Evolutionary conservation across 2,329 filamentous ascomycete genomes (phyloP).

Genomic region (Cladosporium cucumerinum): DNA sequence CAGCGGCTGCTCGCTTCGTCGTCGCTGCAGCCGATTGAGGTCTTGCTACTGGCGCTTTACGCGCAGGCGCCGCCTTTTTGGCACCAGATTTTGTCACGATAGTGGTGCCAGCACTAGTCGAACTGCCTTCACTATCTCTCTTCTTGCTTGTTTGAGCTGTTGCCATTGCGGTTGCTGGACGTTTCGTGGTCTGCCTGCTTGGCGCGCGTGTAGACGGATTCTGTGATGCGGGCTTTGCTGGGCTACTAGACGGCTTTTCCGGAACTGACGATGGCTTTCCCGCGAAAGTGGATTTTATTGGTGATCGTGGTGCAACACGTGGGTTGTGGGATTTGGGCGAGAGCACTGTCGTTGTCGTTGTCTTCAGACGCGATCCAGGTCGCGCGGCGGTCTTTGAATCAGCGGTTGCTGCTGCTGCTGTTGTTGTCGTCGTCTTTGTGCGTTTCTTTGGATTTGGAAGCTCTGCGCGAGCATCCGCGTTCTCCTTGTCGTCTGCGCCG

Average conservation of each 20-base stretch:
- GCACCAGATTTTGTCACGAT: constrained; percentile 51
- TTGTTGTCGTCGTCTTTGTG: constrained; percentile 33
- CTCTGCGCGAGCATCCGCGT: constrained; percentile 48
- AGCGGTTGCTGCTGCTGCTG: constrained; percentile 25
- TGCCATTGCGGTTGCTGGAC: constrained; percentile 40
- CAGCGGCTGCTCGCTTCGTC: constrained; percentile 31
- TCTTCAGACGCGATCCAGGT: constrained; percentile 26
- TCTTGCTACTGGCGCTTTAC: constrained; percentile 41
- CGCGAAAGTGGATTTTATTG: constrained; percentile 49
- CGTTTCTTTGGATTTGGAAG: constrained; percentile 70
- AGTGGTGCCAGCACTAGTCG: constrained; percentile 59
- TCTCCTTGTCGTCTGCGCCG: constrained; percentile 70
- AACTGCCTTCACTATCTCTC: constrained; percentile 56
- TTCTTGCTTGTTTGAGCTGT: constrained; percentile 30
- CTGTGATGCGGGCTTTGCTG: constrained; percentile 43
- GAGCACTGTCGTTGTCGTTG: constrained; percentile 55
- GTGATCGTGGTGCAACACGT: constrained; percentile 60
- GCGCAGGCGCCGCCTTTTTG: constrained; percentile 43
- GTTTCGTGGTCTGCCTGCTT: constrained; percentile 56
- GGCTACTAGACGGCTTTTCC: constrained; percentile 56
- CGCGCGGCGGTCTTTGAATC: constrained; percentile 33
- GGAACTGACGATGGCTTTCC: constrained; percentile 53
- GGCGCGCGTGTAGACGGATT: constrained; percentile 56
- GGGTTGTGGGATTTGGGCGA: constrained; percentile 83
- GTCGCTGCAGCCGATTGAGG: constrained; percentile 40